A percentile compares a stretch with the other conserved stretches of the same genome.
Evolutionary conservation across 768 basidiomycete species (phyloP).

Genomic region (Boletus barrowsii): DNA sequence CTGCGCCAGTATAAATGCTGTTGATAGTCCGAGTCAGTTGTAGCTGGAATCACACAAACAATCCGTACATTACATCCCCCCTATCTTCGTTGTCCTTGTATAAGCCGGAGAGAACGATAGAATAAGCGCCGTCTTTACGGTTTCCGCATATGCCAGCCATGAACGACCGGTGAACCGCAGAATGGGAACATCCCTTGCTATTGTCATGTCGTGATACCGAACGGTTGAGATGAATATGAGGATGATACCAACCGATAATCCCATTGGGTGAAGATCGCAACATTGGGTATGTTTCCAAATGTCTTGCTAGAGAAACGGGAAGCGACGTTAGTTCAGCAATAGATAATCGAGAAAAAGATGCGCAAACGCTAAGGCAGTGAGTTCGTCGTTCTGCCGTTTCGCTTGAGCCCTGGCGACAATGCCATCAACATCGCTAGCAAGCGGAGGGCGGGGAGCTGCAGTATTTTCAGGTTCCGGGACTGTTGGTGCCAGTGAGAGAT

Average conservation of each 20-base stretch:
- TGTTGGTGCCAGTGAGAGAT: background rate
- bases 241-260: slow-evolving; percentile 11
- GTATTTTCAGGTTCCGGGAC: background rate
- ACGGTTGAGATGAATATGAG: background rate
- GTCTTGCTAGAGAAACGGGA: slow-evolving; percentile 9
- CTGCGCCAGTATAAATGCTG: slow-evolving; percentile 29
- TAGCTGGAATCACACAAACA: background rate
- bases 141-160: slow-evolving; percentile 24
- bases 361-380: background rate
- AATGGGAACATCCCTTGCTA: slow-evolving; percentile 6
- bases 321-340: background rate
- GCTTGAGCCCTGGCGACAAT: background rate
- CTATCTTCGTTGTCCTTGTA: slow-evolving; percentile 27
- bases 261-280: slow-evolving; percentile 23
- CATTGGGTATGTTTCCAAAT: slow-evolving; percentile 25
- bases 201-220: background rate
- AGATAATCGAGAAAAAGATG: background rate
- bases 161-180: slow-evolving; percentile 16
- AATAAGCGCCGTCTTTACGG: slow-evolving; percentile 5
- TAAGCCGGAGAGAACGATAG: slow-evolving; percentile 17
- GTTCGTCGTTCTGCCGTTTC: background rate
- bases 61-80: slow-evolving; percentile 25
- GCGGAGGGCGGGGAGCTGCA: background rate
- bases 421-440: background rate
- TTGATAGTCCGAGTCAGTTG: background rate